Evolutionary conservation across 148 eudicot species (phyloP).

Genomic region (Chenopodium berlandieri): DNA sequence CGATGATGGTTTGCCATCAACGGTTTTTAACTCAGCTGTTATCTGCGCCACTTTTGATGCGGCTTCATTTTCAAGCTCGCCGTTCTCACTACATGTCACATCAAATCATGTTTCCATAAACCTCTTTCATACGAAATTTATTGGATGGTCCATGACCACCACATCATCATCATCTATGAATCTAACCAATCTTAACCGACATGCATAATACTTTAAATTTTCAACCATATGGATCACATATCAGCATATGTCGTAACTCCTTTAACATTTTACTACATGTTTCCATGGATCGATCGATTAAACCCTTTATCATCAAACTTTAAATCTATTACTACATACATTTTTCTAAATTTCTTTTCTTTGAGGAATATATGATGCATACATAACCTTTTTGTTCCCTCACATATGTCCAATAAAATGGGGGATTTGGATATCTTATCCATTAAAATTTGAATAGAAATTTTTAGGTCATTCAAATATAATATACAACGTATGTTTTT

Average conservation of each 20-base stretch:
- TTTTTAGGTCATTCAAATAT: background rate
- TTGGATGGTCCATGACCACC: background rate
- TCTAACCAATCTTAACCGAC: background rate
- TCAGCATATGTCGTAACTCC: background rate
- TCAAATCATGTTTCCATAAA: background rate
- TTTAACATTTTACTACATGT: too few relatives aligned
- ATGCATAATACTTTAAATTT: too few relatives aligned
- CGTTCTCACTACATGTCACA: constrained; percentile 58
- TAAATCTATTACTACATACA: too few relatives aligned
- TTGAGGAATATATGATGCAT: too few relatives aligned
- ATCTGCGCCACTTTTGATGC: constrained; percentile 68
- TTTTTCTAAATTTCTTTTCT: too few relatives aligned
- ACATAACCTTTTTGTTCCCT: too few relatives aligned
- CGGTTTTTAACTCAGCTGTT: constrained; percentile 58
- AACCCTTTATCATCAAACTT: too few relatives aligned
- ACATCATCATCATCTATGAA: background rate
- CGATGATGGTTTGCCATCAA: constrained; percentile 27
- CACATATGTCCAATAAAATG: too few relatives aligned
- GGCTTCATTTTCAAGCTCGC: constrained; percentile 73
- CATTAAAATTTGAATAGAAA: too few relatives aligned
- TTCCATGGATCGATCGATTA: too few relatives aligned
- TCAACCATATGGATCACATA: background rate
- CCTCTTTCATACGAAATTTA: too few relatives aligned
- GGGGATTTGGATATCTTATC: background rate
- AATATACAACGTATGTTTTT: too few relatives aligned